A percentile compares a stretch with the other conserved stretches of the same genome.
Evolutionary conservation across 179 eudicot genomes (phyloP).

Genomic region (Silene vulgaris): DNA sequence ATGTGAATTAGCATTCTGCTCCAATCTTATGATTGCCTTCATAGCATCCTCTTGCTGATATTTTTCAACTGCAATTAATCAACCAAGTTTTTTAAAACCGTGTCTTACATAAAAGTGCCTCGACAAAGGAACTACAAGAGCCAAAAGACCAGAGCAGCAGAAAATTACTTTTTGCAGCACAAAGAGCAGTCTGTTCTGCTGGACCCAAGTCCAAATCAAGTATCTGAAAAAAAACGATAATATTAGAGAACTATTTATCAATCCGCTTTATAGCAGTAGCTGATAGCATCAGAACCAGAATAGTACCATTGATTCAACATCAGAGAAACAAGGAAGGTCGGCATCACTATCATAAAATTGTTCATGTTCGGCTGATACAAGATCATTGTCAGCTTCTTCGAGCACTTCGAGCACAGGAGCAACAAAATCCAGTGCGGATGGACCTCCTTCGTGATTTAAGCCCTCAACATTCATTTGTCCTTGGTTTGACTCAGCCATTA

Average conservation of each 20-base stretch:
- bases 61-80: slow-evolving; percentile 41
- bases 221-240: slow-evolving; percentile 35
- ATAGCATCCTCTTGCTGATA: slow-evolving; percentile 52
- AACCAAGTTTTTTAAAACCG: slow-evolving; percentile 4
- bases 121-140: too few species aligned
- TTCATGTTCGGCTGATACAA: slow-evolving; percentile 39
- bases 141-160: slow-evolving; percentile 6
- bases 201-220: slow-evolving; percentile 57
- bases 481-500: slow-evolving; percentile 17
- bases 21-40: slow-evolving; percentile 68
- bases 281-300: slow-evolving; percentile 15
- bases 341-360: slow-evolving; percentile 41
- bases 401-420: slow-evolving; percentile 28
- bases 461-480: slow-evolving; percentile 14
- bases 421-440: slow-evolving; percentile 28
- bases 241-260: slow-evolving; percentile 6
- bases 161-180: slow-evolving; percentile 36
- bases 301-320: slow-evolving; percentile 74
- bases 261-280: background rate
- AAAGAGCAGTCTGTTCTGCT: slow-evolving; percentile 35
- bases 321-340: slow-evolving; percentile 69
- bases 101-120: background rate
- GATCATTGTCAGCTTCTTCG: slow-evolving; percentile 36
- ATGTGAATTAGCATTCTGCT: slow-evolving; percentile 55
- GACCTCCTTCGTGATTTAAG: slow-evolving; percentile 22